Evolutionary conservation across 441 rosid species (phyloP).

Genomic region (Mallotus japonicus): DNA sequence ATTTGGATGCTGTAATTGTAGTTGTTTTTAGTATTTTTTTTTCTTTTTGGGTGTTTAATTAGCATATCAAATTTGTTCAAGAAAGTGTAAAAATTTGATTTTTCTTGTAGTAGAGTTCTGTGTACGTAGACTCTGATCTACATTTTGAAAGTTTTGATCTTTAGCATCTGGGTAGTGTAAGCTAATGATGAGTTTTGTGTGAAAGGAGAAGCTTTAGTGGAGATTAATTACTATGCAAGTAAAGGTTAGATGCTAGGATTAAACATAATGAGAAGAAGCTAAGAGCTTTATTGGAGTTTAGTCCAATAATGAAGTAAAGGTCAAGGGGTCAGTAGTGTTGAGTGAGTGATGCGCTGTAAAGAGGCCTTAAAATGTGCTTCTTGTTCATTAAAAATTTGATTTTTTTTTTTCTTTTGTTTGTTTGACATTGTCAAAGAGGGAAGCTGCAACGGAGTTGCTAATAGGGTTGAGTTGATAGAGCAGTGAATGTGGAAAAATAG

Average conservation of each 20-base stretch:
- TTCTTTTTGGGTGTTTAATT: background rate
- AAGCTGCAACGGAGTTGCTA: too few species aligned
- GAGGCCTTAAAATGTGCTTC: conserved; percentile 22
- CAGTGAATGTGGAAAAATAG: background rate
- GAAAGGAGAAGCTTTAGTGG: background rate
- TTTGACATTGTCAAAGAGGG: background rate
- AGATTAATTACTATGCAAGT: conserved; percentile 29
- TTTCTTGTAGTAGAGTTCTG: conserved; percentile 9
- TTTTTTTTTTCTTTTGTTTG: background rate
- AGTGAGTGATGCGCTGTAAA: conserved; percentile 29
- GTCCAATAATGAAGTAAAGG: conserved; percentile 19
- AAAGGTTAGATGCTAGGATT: conserved; percentile 26
- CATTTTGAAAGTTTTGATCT: conserved; percentile 6
- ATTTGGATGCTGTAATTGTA: too few species aligned
- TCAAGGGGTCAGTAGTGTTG: background rate
- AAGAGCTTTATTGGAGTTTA: background rate
- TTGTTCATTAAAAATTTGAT: background rate
- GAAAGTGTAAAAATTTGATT: conserved; percentile 36
- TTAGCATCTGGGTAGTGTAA: background rate
- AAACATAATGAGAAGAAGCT: background rate
- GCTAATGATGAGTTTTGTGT: background rate
- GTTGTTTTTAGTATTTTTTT: background rate
- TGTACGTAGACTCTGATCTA: conserved; percentile 2
- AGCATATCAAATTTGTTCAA: conserved; percentile 21
- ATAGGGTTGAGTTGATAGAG: too few species aligned